Percentiles rank a stretch among this genome's conserved stretches.
These are phyloP conservation scores for Candida manassasensis DNA, from an alignment of 805 yeast species.

Conservation along the genomic window DNA sequence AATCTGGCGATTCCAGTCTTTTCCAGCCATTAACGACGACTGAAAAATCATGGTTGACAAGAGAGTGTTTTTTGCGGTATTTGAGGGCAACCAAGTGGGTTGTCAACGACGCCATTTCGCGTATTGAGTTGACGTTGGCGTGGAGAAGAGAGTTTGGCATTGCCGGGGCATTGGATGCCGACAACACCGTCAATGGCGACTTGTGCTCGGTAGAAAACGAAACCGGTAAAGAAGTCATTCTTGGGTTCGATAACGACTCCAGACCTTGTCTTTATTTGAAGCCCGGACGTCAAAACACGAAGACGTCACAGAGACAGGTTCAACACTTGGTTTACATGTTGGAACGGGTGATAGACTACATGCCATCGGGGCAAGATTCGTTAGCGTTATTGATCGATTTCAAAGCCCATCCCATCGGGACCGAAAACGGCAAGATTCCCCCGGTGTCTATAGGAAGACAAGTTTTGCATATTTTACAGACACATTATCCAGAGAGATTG, in stretches of 20 bases:
- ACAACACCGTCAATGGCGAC: constrained; percentile 49
- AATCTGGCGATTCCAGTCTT: constrained; percentile 31
- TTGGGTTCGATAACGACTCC: constrained; percentile 85
- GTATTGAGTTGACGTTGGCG: constrained; percentile 72
- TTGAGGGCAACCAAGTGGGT: constrained; percentile 93
- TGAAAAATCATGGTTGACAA: constrained; percentile 90
- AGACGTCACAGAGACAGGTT: constrained; percentile 85
- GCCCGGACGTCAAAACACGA: constrained; percentile 95
- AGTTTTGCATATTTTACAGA: constrained; percentile 88
- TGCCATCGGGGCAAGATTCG: constrained; percentile 96
- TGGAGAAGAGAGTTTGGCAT: constrained; percentile 94
- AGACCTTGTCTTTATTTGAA: constrained; percentile 91
- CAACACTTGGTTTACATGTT: constrained; percentile 91
- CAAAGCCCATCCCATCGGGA: constrained; percentile 67
- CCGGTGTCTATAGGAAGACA: constrained; percentile 85
- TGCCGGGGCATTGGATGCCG: constrained; percentile 39
- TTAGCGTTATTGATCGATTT: constrained; percentile 89
- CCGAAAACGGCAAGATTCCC: constrained; percentile 69
- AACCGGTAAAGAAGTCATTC: constrained; percentile 86
- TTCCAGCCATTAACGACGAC: constrained; percentile 23
- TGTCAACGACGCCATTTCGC: constrained; percentile 58
- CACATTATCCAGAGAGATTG: constrained; percentile 95
- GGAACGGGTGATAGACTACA: constrained; percentile 86
- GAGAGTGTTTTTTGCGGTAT: constrained; percentile 87
- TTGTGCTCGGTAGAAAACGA: constrained; percentile 65